Evolutionary conservation across 2,329 filamentous ascomycete genomes (phyloP).

Genomic region (Myotisia sp.): DNA sequence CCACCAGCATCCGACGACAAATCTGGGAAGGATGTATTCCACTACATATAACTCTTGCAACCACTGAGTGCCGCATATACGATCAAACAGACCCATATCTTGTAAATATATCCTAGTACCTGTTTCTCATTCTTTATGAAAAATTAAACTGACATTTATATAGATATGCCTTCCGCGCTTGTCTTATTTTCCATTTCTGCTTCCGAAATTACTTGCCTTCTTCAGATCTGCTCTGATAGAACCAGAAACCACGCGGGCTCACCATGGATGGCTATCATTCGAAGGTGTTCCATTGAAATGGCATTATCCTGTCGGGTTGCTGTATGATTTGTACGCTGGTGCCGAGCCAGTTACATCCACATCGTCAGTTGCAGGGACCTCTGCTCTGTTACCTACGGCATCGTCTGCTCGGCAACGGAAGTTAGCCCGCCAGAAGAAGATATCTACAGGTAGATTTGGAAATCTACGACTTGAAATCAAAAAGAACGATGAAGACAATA

Average conservation of each 20-base stretch:
- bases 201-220: conserved; percentile 49
- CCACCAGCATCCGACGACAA: conserved; percentile 28
- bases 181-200: conserved; percentile 53
- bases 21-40: conserved; percentile 48
- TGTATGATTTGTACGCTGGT: conserved; percentile 55
- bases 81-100: conserved; percentile 48
- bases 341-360: conserved; percentile 31
- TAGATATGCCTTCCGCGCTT: conserved; percentile 50
- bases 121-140: background rate
- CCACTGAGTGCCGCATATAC: conserved; percentile 46
- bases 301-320: conserved; percentile 55
- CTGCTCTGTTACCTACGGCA: no score
- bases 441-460: no score
- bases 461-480: no score
- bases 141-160: conserved; percentile 4
- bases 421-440: no score
- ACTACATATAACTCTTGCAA: conserved; percentile 44
- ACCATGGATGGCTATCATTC: conserved; percentile 51
- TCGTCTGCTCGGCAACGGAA: no score
- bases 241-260: conserved; percentile 32
- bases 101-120: conserved; percentile 22
- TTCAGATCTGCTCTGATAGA: conserved; percentile 46
- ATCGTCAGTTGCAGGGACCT: conserved; percentile 7
- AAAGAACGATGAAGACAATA: conserved; percentile 1
- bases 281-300: conserved; percentile 56